These are phyloP conservation scores for Rhodotorula sp. DNA, from an alignment of 1,284 basidiomycete species.

Conservation along the genomic window DNA sequence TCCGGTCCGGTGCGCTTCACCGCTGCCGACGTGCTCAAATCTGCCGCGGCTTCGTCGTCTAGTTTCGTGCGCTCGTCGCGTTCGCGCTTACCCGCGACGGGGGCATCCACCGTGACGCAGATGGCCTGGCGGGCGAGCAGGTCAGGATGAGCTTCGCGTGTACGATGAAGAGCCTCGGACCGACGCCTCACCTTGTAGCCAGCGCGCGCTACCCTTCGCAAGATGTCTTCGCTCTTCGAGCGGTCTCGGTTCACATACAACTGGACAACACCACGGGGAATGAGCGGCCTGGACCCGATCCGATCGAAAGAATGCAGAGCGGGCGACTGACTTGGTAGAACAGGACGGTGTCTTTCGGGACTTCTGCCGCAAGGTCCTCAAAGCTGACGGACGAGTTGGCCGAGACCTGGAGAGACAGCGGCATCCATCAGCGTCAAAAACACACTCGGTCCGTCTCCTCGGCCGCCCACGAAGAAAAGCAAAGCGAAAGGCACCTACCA, in stretches of 20 bases:
- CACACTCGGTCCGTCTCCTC: not conserved
- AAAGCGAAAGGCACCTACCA: constrained; percentile 16
- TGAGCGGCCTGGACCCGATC: not conserved
- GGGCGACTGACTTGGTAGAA: constrained; percentile 63
- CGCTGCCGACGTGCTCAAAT: constrained; percentile 25
- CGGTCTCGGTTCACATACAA: constrained; percentile 81
- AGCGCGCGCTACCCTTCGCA: constrained; percentile 66
- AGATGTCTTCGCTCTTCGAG: constrained; percentile 64
- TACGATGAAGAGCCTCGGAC: no score
- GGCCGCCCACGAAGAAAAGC: not conserved
- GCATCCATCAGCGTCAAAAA: not conserved
- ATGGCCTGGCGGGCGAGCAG: constrained; percentile 57
- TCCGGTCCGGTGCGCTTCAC: constrained; percentile 11
- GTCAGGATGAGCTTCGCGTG: not conserved
- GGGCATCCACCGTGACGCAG: constrained; percentile 85
- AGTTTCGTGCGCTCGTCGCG: constrained; percentile 59
- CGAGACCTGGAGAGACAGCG: constrained; percentile 56
- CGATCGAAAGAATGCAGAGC: not conserved
- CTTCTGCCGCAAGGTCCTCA: constrained; percentile 62
- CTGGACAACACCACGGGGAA: constrained; percentile 47
- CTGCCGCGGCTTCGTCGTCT: constrained; percentile 41
- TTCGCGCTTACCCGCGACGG: constrained; percentile 81
- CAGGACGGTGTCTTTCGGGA: constrained; percentile 63
- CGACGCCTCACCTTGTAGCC: constrained; percentile 59
- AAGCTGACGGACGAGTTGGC: constrained; percentile 78